These are phyloP conservation scores for Metschnikowia sp. DNA, from an alignment of 805 yeast species.

Conservation along the genomic window DNA sequence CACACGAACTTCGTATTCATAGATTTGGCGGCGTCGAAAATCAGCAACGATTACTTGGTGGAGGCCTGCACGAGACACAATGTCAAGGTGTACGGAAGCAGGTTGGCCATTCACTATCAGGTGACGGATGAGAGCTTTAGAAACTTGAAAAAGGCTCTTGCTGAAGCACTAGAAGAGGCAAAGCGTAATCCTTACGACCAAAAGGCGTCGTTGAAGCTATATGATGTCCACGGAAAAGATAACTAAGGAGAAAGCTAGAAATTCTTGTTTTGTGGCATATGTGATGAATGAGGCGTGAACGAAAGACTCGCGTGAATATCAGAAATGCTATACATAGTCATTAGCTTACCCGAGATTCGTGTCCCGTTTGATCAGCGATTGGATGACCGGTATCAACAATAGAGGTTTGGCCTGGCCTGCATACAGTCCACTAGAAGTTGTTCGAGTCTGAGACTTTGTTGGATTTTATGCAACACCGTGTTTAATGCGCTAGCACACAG, in stretches of 20 bases:
- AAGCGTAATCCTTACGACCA: slow-evolving; percentile 13
- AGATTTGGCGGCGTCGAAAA: slow-evolving; percentile 29
- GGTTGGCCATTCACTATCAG: slow-evolving; percentile 38
- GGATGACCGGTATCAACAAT: too few species aligned
- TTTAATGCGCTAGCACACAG: too few species aligned
- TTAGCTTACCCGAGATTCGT: too few species aligned
- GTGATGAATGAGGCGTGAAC: too few species aligned
- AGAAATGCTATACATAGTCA: too few species aligned
- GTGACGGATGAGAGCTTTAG: slow-evolving; percentile 29
- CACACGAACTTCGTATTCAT: slow-evolving; percentile 42
- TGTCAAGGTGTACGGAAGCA: slow-evolving; percentile 14
- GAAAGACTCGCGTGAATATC: too few species aligned
- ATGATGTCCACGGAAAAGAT: slow-evolving; percentile 10
- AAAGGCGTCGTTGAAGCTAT: slow-evolving; percentile 6
- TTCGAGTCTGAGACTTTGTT: too few species aligned
- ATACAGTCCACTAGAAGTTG: too few species aligned
- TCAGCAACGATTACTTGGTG: slow-evolving; percentile 25
- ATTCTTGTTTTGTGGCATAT: too few species aligned
- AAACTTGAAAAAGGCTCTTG: slow-evolving; percentile 19
- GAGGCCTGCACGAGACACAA: slow-evolving; percentile 20
- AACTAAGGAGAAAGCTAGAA: not conserved
- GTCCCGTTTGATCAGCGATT: too few species aligned
- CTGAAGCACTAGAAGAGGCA: slow-evolving; percentile 17
- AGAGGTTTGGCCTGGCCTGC: too few species aligned
- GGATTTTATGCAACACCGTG: too few species aligned